Evolutionary conservation across 1,139 yeast species (phyloP).

Genomic region (Pichia cactophila): DNA sequence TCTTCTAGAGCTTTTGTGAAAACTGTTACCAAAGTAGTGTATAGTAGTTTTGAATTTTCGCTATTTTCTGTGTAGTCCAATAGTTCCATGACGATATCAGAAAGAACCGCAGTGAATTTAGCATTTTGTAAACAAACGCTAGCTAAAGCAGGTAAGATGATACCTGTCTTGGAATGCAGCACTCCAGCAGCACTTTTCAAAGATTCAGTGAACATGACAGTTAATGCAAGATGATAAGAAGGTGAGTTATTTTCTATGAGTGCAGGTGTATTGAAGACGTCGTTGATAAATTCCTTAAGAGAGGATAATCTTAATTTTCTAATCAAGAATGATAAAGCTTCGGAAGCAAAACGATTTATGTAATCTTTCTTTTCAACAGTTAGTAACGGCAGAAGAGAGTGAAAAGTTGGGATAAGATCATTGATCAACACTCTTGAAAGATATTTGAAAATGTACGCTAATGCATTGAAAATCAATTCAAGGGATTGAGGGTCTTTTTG

Average conservation of each 20-base stretch:
- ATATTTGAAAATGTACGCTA: constrained; percentile 88
- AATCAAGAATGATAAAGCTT: constrained; percentile 76
- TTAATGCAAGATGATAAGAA: constrained; percentile 48
- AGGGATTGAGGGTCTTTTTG: constrained; percentile 57
- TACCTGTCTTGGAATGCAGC: constrained; percentile 62
- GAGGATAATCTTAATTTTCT: constrained; percentile 55
- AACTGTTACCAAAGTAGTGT: constrained; percentile 25
- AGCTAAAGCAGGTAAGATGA: constrained; percentile 41
- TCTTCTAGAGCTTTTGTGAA: constrained; percentile 5
- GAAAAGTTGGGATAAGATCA: constrained; percentile 64
- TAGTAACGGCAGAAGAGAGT: constrained; percentile 57
- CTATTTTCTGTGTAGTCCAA: constrained; percentile 50
- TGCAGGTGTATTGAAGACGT: constrained; percentile 33
- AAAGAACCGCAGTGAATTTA: constrained; percentile 37
- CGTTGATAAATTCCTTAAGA: constrained; percentile 40
- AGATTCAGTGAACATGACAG: constrained; percentile 63
- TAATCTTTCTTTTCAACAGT: constrained; percentile 46
- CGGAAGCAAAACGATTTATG: constrained; percentile 79
- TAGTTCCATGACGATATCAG: constrained; percentile 55
- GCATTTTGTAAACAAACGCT: constrained; percentile 29
- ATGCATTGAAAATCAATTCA: constrained; percentile 77
- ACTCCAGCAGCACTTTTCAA: constrained; percentile 64
- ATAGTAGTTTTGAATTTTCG: constrained; percentile 43
- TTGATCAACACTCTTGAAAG: constrained; percentile 54
- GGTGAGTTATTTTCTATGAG: constrained; percentile 18